A percentile compares a stretch with the other conserved stretches of the same genome.
These are phyloP conservation scores for Intubia oerlemansii DNA, from an alignment of 2,329 filamentous ascomycete species.

Conservation along the genomic window DNA sequence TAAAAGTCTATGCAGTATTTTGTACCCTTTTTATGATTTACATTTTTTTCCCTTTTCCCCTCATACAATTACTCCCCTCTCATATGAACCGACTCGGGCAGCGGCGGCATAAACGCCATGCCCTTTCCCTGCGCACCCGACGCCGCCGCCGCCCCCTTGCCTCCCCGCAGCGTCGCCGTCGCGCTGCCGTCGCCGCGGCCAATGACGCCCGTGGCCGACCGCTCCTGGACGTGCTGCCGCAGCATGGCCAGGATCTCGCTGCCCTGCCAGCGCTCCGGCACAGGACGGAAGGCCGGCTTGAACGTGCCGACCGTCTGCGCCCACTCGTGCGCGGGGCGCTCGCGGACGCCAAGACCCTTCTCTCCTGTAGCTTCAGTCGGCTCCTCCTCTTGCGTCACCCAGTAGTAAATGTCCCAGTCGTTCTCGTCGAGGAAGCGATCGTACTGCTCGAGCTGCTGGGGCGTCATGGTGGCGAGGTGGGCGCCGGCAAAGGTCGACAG, in stretches of 20 bases:
- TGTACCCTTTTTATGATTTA: neutral
- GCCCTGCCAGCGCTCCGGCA: conserved; percentile 66
- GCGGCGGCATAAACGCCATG: conserved; percentile 36
- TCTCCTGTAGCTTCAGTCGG: conserved; percentile 13
- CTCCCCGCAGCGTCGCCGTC: conserved; percentile 4
- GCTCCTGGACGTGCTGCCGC: conserved; percentile 56
- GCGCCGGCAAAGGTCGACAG: conserved; percentile 84
- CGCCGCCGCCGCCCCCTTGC: conserved; percentile 7
- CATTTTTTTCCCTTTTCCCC: neutral
- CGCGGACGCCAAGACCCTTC: conserved; percentile 7
- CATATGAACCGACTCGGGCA: conserved; percentile 9
- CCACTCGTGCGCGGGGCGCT: conserved; percentile 54
- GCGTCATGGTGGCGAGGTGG: conserved; percentile 54
- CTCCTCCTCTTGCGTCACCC: conserved; percentile 53
- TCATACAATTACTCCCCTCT: neutral
- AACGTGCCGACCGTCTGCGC: conserved; percentile 90
- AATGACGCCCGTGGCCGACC: conserved; percentile 33
- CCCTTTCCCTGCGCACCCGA: conserved; percentile 20
- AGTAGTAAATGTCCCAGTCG: conserved; percentile 99
- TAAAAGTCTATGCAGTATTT: no score
- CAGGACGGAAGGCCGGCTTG: conserved; percentile 79
- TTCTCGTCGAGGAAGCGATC: conserved; percentile 94
- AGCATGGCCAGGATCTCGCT: conserved; percentile 62
- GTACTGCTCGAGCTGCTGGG: conserved; percentile 58
- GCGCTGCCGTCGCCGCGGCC: conserved; percentile 13